Conservation (phyloP, 108 stramenopile genomes). For the Heterococcus sp. region DNA sequence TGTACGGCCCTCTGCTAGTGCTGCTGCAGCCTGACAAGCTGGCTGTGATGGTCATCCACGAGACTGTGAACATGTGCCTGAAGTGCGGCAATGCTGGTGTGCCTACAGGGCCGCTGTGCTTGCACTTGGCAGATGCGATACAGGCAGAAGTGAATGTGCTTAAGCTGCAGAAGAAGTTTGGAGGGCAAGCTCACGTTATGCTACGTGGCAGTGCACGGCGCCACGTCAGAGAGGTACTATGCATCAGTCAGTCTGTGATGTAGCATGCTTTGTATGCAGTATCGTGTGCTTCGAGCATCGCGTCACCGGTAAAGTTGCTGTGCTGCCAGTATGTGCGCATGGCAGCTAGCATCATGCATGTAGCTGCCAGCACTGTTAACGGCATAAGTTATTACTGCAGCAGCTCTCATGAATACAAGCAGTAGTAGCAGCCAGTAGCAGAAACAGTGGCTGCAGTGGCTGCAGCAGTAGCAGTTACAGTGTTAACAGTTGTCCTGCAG, state of each 20-base stretch:
- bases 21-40: too few species aligned
- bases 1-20: slow-evolving; percentile 38
- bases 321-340: too few species aligned
- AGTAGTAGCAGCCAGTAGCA: too few species aligned
- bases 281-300: background rate
- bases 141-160: slow-evolving; percentile 36
- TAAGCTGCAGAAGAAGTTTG: slow-evolving; percentile 26
- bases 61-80: slow-evolving; percentile 17
- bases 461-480: too few species aligned
- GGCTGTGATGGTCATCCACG: slow-evolving; percentile 37
- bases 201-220: background rate
- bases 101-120: slow-evolving; percentile 9
- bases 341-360: too few species aligned
- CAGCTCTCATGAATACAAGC: too few species aligned
- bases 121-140: slow-evolving; percentile 2
- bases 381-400: too few species aligned
- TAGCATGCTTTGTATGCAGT: background rate
- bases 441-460: too few species aligned
- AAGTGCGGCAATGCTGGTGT: slow-evolving; percentile 16
- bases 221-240: slow-evolving; percentile 18
- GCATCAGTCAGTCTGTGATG: background rate
- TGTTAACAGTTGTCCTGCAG: too few species aligned
- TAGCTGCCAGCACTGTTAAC: too few species aligned
- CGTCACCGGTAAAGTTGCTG: too few species aligned
- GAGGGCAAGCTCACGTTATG: background rate